Conservation (phyloP, 2,329 filamentous ascomycete genomes). For the Sarocladium kiliense region DNA sequence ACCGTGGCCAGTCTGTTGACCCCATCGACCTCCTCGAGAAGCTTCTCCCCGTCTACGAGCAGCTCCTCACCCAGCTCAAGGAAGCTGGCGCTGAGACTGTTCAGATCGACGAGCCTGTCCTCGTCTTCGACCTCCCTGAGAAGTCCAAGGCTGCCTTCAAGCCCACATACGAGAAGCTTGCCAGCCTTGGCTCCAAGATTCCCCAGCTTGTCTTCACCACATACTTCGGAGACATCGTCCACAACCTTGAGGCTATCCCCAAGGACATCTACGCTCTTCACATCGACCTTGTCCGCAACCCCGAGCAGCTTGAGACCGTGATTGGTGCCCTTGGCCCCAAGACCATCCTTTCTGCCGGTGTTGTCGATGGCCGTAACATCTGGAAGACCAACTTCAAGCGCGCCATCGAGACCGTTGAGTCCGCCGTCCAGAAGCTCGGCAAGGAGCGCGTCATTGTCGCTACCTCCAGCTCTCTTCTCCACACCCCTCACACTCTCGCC, state of each 20-base stretch:
- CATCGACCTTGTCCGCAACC: slow-evolving; percentile 95
- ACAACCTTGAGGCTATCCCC: slow-evolving; percentile 92
- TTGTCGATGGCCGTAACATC: slow-evolving; percentile 98
- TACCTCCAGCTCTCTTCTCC: slow-evolving; percentile 94
- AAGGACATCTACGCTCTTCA: slow-evolving; percentile 80
- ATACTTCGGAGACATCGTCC: slow-evolving; percentile 98
- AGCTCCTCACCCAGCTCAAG: slow-evolving; percentile 92
- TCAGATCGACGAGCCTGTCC: slow-evolving; percentile 96
- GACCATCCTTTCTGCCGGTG: slow-evolving; percentile 89
- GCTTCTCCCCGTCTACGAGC: slow-evolving; percentile 89
- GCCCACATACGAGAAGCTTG: slow-evolving; percentile 90
- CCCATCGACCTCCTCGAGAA: slow-evolving; percentile 92
- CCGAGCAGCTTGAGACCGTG: slow-evolving; percentile 91
- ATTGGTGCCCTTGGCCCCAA: slow-evolving; percentile 76
- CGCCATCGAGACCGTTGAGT: slow-evolving; percentile 86
- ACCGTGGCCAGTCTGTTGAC: slow-evolving; percentile 87
- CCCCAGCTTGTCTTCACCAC: slow-evolving; percentile 89
- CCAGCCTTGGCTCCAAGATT: slow-evolving; percentile 69
- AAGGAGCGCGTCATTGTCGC: slow-evolving; percentile 96
- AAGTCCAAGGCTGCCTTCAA: slow-evolving; percentile 97
- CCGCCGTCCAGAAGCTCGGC: slow-evolving; percentile 87
- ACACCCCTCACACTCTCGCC: slow-evolving; percentile 95
- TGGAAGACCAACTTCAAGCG: slow-evolving; percentile 99
- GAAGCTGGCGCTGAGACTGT: slow-evolving; percentile 91
- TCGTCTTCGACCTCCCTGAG: slow-evolving; percentile 87